Base-by-base conservation (phyloP, 129 eudicot species). In the Smallanthus sonchifolius region DNA sequence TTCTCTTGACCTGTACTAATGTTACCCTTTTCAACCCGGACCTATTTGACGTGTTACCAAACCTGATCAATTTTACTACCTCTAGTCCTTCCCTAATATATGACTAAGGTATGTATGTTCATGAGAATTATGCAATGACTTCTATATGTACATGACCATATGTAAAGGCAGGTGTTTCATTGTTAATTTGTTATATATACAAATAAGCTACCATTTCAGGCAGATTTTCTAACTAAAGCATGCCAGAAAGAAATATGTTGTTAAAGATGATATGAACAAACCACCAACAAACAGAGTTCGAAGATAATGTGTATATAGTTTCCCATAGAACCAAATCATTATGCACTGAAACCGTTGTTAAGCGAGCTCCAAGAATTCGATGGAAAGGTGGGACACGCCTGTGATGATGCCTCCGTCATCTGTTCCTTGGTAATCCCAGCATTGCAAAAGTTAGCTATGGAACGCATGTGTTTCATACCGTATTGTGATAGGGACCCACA, bases 381-480 rank as follows among this genome's bases (percentile, higher is more conserved):
- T 30, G 96, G 96, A 65, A 87, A 56, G 24, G 57, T 78, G 9
- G 73, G 28, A 54, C 97, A 91, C 30, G 90, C 92, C 76, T 88
- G 92, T 3, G 88, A 86, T 4, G 92, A 82, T 11, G 90, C 97
- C 83, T 62, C 70, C 37, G n/a, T 45, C 70, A 47, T 39, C 77
- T 86, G 90, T 55, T 91, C 84, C 49, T n/a, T 43, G 42, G 64
- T 70, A 44, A 88, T 84, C 15, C 97, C 90, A 7, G 92, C 92
- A 47, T 91, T 91, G 84, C 97, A 91, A 11, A 91, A 74, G 75
- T 91, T 87, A 34, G 94, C 94, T 6, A 91, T 60, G 13, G 97
- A 77, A 3, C 97, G 84, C 94, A 87, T 83, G 83, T 91, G 91
- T 66, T 91, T 87, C 91, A 85, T 91, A 36, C 97, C 97, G 42